Percentiles rank a stretch among this genome's conserved stretches.
These are phyloP conservation scores for Dryas integrifolia DNA, from an alignment of 331 rosid species.

Conservation along the genomic window DNA sequence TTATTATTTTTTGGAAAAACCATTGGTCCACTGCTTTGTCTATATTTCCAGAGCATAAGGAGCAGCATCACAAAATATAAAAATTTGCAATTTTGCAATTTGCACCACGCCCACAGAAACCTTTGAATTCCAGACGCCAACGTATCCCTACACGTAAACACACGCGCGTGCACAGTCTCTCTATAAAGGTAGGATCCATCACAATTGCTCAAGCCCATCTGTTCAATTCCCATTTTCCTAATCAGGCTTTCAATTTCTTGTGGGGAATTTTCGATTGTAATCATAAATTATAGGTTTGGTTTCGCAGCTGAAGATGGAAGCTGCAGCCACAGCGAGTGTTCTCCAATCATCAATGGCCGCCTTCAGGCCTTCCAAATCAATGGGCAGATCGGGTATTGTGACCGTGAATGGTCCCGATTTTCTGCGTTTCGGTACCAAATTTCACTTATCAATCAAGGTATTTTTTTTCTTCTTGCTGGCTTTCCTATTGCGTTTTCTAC, in stretches of 20 bases:
- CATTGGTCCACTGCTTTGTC: neutral
- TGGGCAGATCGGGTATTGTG: slow-evolving; percentile 34
- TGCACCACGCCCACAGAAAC: neutral
- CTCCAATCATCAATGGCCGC: slow-evolving; percentile 41
- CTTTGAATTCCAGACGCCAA: slow-evolving; percentile 1
- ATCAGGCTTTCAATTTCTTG: neutral
- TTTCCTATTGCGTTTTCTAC: neutral
- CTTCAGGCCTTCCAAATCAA: slow-evolving; percentile 29
- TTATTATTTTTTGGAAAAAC: no score
- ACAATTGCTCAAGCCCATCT: neutral
- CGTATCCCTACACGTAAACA: neutral
- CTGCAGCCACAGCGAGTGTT: slow-evolving; percentile 37
- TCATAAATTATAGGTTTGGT: neutral
- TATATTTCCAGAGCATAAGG: neutral
- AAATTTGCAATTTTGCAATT: neutral
- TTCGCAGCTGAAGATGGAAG: slow-evolving; percentile 52
- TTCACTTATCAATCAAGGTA: slow-evolving; percentile 47
- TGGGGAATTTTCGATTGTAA: neutral
- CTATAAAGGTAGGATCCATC: neutral
- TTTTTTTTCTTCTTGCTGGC: neutral
- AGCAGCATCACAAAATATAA: neutral
- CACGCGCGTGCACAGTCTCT: neutral
- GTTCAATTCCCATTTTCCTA: neutral
- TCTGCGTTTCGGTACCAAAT: slow-evolving; percentile 31
- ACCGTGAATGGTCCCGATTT: slow-evolving; percentile 30